These are phyloP conservation scores for Cutaneotrichosporon dermatis DNA, from an alignment of 1,284 basidiomycete species.

Conservation along the genomic window DNA sequence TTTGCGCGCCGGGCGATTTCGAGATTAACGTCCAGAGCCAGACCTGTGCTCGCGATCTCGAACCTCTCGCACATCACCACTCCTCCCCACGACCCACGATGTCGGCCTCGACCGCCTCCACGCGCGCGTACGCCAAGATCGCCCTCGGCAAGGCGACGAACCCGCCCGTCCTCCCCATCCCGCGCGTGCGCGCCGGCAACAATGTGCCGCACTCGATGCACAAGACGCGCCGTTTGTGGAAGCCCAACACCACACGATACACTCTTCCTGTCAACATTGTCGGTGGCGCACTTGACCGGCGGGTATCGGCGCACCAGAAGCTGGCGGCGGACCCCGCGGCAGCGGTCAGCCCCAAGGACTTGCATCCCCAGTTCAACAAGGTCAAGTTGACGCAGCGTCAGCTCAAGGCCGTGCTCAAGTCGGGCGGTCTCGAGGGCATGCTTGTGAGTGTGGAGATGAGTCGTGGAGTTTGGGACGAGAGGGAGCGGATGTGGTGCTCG, in stretches of 20 bases:
- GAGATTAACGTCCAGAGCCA: not conserved
- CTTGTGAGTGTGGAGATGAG: constrained; percentile 32
- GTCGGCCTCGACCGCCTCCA: constrained; percentile 1
- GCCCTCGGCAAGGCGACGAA: constrained; percentile 26
- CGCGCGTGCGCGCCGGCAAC: constrained; percentile 58
- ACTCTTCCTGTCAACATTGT: constrained; percentile 35
- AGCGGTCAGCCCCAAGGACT: not conserved
- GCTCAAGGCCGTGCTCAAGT: constrained; percentile 41
- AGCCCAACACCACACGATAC: constrained; percentile 68
- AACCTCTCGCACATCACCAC: not conserved
- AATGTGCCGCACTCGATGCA: constrained; percentile 85
- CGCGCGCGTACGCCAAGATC: constrained; percentile 1
- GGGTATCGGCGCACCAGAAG: not conserved
- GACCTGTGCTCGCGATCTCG: not conserved
- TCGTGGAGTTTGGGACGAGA: no score
- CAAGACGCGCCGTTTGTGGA: constrained; percentile 86
- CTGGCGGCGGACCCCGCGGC: not conserved
- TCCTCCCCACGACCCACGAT: constrained; percentile 4
- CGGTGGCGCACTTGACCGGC: constrained; percentile 10
- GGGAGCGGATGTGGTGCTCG: no score
- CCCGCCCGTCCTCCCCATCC: constrained; percentile 42
- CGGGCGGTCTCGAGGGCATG: constrained; percentile 46
- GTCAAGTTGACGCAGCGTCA: constrained; percentile 41
- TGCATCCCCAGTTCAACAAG: constrained; percentile 24
- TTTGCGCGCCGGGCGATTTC: not conserved